Conservation (phyloP, 2,329 filamentous ascomycete species). For the Colletotrichum endophyticum region DNA sequence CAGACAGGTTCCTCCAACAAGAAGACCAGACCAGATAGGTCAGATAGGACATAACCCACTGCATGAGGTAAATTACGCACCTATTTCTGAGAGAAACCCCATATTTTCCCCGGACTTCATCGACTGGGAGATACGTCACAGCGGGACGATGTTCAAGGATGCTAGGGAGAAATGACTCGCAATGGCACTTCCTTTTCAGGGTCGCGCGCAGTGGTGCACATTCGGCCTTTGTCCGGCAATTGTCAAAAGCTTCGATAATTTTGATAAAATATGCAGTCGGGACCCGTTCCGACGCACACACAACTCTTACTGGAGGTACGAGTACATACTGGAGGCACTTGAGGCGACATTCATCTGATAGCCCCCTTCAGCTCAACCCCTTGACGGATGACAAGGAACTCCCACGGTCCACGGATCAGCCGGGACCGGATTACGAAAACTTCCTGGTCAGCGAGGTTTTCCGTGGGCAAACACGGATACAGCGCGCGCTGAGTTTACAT, state of each 20-base stretch:
- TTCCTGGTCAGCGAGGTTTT: neutral
- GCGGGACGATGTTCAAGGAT: conserved; percentile 6
- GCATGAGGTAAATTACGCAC: conserved; percentile 11
- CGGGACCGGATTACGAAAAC: neutral
- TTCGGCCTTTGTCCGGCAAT: neutral
- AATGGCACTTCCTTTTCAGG: neutral
- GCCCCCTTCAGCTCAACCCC: neutral
- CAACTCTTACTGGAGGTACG: neutral
- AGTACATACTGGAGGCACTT: neutral
- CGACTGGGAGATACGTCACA: conserved; percentile 10
- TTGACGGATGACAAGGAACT: neutral
- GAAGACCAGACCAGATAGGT: neutral
- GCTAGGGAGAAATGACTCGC: conserved; percentile 14
- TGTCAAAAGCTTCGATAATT: neutral
- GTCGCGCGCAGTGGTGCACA: neutral
- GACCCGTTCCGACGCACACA: neutral
- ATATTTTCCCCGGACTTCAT: conserved; percentile 15
- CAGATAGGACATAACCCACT: neutral
- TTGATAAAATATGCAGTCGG: neutral
- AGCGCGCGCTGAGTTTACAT: neutral
- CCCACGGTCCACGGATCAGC: neutral
- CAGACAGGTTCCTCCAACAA: conserved; percentile 8
- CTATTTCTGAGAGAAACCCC: neutral
- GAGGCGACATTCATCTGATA: neutral
- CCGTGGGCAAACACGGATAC: neutral